Base-by-base conservation (phyloP, 2,329 filamentous ascomycete genomes). In the Fusarium devonianum region DNA sequence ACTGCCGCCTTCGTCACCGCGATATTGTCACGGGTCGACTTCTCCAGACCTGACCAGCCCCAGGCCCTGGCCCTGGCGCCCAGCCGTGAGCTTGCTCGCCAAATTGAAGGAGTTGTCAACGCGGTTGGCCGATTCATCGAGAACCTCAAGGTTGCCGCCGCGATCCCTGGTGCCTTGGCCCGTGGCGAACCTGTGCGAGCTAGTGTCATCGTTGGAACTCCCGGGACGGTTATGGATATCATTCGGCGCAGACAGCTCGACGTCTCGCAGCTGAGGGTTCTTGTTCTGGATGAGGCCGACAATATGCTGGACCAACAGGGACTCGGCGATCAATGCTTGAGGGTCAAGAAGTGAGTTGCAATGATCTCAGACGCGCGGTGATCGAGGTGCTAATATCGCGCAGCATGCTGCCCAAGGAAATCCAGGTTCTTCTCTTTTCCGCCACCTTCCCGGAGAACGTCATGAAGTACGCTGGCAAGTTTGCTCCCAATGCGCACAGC, bases 231-330 rank as follows among this genome's bases (percentile, higher is more conserved):
- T 37, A 87, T 89, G 78, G 94, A 97, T 67, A 80, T 94, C 64
- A 87, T 97, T 65, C 87, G 87, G 66, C 85, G 87, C 64, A 82
- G 85, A 60, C 82, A 89, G 67, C 81, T 99, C 58, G 84, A 96
- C 62, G 73, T 85, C 1, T 83, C 81, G 13, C 75, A 85, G 49
- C 78, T 99, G 62, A 90, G 86, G 71, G 83, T 96, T 7, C 81
- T 99, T 53, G 93, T 97, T 46, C 81, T 99, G 42, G 94, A 99
- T 67, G 94, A 99, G 76, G 94, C 94, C 48, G 94, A 99, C 76
- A 97, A 97, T 76, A 99, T 99, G 94, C 78, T 99, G 52, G 94
- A 97, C 68, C 88, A 93, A 73, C 91, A 96, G 74, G 93, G 94
- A 40, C 80, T 99, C 45, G 94, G 94, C 41, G 94, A 97, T 50